These are phyloP conservation scores for Tulasnella sp. DNA, from an alignment of 768 basidiomycete genomes.

Conservation along the genomic window DNA sequence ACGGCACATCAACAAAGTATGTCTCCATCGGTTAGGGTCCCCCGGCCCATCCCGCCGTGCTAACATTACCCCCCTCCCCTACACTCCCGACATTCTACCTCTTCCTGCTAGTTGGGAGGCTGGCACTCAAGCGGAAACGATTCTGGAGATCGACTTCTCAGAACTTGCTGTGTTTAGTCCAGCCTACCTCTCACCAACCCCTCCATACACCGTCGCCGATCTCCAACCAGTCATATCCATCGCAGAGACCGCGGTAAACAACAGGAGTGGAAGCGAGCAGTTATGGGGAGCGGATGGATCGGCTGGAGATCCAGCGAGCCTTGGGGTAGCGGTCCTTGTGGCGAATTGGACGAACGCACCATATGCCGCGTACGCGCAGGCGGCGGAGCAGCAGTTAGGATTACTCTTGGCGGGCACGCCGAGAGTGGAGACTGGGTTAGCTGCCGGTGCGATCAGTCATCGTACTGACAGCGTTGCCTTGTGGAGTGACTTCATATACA, in stretches of 20 bases:
- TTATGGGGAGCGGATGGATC: slow-evolving; percentile 19
- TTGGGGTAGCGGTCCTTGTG: slow-evolving; percentile 18
- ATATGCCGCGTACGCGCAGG: slow-evolving; percentile 16
- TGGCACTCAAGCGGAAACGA: slow-evolving; percentile 21
- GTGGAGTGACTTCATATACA: slow-evolving; percentile 18
- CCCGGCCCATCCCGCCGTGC: no score
- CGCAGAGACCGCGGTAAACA: slow-evolving; percentile 13
- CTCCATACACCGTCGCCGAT: slow-evolving; percentile 4
- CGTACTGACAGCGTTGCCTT: slow-evolving; percentile 22
- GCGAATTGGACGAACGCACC: slow-evolving; percentile 16
- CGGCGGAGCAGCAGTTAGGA: slow-evolving; percentile 21
- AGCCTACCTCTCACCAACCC: neutral
- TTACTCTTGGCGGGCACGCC: slow-evolving; percentile 21
- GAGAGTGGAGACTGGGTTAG: neutral
- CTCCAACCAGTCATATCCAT: slow-evolving; percentile 18
- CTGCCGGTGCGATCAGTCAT: slow-evolving; percentile 26
- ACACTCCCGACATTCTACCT: no score
- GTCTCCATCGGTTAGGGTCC: no score
- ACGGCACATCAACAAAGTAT: no score
- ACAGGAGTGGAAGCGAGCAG: slow-evolving; percentile 16
- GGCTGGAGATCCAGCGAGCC: slow-evolving; percentile 22
- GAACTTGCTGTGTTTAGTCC: slow-evolving; percentile 22
- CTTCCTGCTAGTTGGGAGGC: slow-evolving; percentile 24
- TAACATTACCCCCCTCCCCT: no score
- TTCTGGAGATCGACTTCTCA: slow-evolving; percentile 24